Evolutionary conservation across 148 eudicot genomes (phyloP), one percentile per base, ranked within the genome.

Genomic region (Drosera capensis): DNA sequence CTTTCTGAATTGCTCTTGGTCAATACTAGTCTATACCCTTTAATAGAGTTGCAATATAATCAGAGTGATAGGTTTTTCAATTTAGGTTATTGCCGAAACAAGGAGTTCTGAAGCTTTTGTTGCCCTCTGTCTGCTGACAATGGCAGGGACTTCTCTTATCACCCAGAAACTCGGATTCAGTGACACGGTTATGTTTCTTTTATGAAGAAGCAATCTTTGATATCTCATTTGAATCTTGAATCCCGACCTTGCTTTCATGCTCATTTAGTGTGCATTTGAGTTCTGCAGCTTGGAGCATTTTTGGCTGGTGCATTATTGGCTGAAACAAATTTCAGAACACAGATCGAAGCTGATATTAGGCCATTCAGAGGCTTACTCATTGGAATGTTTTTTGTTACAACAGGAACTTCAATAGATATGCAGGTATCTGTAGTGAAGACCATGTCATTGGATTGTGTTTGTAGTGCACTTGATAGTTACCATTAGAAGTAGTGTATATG

Each of bases 41-140:
- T 25, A n/a, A n/a, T n/a, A 52, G 53, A 41, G 49, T 54, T 41
- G 9, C 46, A 52, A 63, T 60, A 30, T 67, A 54, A 52, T n/a
- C n/a, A n/a, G n/a, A n/a, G n/a, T n/a, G n/a, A n/a, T n/a, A n/a
- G n/a, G 56, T 46, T 54, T 30, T 70, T 49, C 40, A 25, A 57
- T 39, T 52, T 67, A 90, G 99, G 81, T 84, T 62, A 82, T 90
- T 55, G 95, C 99, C 60, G 99, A 90, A 71, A 72, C 95, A 21
- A 80, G 99, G 71, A 90, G 99, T 65, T 90, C 95, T 24, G 99
- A 90, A 72, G 99, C 99, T 60, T 90, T 90, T 66, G 82, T 90
- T 49, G 99, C 99, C 23, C 93, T 90, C 30, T 90, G 99, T 72
- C 73, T 90, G 15, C 77, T 90, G 45, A 90, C 95, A 35, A 95